These are phyloP conservation scores for Candida albicans DNA, from an alignment of 1,139 yeast species.

Conservation along the genomic window DNA sequence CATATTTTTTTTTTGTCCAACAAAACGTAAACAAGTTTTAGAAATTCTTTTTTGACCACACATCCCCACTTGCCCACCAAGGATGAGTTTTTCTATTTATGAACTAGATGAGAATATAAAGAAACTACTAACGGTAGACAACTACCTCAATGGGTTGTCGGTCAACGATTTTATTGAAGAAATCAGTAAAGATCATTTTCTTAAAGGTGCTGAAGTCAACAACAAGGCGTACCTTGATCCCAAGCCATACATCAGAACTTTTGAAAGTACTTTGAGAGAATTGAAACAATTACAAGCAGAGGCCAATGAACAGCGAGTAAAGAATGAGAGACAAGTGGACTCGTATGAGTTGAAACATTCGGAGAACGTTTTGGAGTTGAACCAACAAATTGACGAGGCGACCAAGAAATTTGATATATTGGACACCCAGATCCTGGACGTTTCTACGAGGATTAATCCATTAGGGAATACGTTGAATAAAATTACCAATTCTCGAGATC, in stretches of 20 bases:
- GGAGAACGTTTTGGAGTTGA: slow-evolving; percentile 59
- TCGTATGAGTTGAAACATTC: slow-evolving; percentile 69
- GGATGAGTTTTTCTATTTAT: slow-evolving; percentile 37
- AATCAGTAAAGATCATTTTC: slow-evolving; percentile 67
- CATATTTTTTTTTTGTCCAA: no score
- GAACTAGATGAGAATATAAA: slow-evolving; percentile 72
- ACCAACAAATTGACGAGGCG: slow-evolving; percentile 47
- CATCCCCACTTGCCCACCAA: neutral
- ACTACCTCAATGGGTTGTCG: slow-evolving; percentile 67
- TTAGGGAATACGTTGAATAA: slow-evolving; percentile 72
- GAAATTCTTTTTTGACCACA: neutral
- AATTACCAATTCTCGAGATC: slow-evolving; percentile 74
- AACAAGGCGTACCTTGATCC: slow-evolving; percentile 71
- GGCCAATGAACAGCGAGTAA: slow-evolving; percentile 48
- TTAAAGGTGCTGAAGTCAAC: slow-evolving; percentile 56
- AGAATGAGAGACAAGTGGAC: slow-evolving; percentile 56
- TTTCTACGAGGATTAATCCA: slow-evolving; percentile 67
- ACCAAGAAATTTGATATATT: slow-evolving; percentile 53
- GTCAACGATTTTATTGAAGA: slow-evolving; percentile 84
- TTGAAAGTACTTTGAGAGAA: slow-evolving; percentile 81
- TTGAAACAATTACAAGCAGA: slow-evolving; percentile 59
- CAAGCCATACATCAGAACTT: slow-evolving; percentile 90
- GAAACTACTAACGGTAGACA: slow-evolving; percentile 64
- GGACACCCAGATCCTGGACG: slow-evolving; percentile 59
- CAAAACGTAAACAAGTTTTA: neutral